A percentile compares a stretch with the other conserved stretches of the same genome.
Evolutionary conservation across 208 protist genomes (phyloP).

Genomic region (Leishmania guyanensis): DNA sequence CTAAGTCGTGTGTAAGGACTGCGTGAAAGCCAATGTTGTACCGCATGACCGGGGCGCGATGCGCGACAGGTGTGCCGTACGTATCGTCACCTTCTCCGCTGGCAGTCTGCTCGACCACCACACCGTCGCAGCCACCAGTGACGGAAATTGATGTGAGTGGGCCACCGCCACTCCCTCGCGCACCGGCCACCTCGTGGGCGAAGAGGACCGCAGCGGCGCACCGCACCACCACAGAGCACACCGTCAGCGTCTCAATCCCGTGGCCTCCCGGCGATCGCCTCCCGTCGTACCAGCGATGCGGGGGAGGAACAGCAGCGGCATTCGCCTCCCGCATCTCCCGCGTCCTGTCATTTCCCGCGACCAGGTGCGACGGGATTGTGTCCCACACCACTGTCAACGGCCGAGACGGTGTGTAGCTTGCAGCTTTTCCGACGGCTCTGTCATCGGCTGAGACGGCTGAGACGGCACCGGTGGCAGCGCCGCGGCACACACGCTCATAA

Average conservation of each 20-base stretch:
- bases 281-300: not conserved
- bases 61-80: not conserved
- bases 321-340: not conserved
- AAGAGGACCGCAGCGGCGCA: constrained; percentile 38
- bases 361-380: constrained; percentile 19
- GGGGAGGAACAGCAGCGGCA: not conserved
- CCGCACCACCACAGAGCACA: constrained; percentile 51
- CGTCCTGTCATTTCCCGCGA: not conserved
- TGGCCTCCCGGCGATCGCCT: not conserved
- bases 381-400: constrained; percentile 44
- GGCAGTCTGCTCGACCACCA: not conserved
- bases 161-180: constrained; percentile 2
- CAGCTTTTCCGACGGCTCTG: not conserved
- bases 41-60: constrained; percentile 39
- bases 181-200: not conserved
- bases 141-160: constrained; percentile 25
- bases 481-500: constrained; percentile 17
- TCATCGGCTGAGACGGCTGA: not conserved
- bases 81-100: not conserved
- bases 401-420: not conserved
- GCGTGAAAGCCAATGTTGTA: constrained; percentile 45
- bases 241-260: not conserved
- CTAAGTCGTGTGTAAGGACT: constrained; percentile 30
- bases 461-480: not conserved
- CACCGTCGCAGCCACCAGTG: constrained; percentile 22